Evolutionary conservation across 176 grass and related monocot genomes (phyloP).

Genomic region (Elymus sibiricus): DNA sequence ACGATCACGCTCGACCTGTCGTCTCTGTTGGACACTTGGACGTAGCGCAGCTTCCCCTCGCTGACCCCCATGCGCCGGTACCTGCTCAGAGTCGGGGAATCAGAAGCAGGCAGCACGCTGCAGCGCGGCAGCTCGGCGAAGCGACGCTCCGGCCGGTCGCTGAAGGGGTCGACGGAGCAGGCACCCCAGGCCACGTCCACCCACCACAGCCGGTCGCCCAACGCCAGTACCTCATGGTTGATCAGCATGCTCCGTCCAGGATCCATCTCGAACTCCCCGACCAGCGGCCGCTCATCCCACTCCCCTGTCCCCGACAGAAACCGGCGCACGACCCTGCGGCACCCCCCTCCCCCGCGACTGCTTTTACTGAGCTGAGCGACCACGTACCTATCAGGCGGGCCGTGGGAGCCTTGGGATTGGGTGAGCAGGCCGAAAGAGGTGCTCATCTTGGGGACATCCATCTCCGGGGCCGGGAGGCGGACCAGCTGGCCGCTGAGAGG

Average conservation of each 20-base stretch:
- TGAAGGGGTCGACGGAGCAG: slow-evolving; percentile 23
- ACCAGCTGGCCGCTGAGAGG: slow-evolving; percentile 20
- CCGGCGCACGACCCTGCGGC: slow-evolving; percentile 1
- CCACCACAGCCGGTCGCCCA: slow-evolving; percentile 32
- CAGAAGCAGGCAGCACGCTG: background rate
- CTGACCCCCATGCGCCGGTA: slow-evolving; percentile 21
- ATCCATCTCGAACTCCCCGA: background rate
- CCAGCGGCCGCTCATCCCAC: slow-evolving; percentile 6
- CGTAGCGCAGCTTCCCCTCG: slow-evolving; percentile 28
- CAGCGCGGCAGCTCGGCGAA: slow-evolving; percentile 12
- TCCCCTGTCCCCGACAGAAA: background rate
- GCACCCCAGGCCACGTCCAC: slow-evolving; percentile 23
- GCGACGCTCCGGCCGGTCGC: background rate
- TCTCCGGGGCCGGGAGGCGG: background rate
- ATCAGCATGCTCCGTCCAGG: background rate
- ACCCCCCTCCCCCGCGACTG: background rate
- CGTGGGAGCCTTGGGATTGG: background rate
- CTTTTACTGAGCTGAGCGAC: slow-evolving; percentile 5
- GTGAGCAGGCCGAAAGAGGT: slow-evolving; percentile 21
- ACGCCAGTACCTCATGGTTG: background rate
- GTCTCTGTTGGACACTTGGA: background rate
- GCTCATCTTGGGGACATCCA: background rate
- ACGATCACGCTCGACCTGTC: slow-evolving; percentile 7
- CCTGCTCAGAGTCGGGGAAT: background rate
- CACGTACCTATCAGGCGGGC: slow-evolving; percentile 20